Evolutionary conservation across 179 eudicot genomes (phyloP).

Genomic region (Pouteria campechiana): DNA sequence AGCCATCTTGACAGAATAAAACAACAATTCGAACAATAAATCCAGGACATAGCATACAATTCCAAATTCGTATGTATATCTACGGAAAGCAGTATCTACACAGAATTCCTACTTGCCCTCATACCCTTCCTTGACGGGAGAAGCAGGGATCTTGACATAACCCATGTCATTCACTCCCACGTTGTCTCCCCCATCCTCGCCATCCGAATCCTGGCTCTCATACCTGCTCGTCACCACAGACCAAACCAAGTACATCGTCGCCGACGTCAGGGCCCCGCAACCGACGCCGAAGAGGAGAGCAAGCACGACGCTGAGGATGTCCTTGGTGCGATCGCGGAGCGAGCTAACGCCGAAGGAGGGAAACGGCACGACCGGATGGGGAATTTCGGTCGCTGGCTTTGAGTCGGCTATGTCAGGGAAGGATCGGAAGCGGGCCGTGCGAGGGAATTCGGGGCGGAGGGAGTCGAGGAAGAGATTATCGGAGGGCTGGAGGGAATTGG

Average conservation of each 20-base stretch:
- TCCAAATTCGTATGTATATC: too few species aligned
- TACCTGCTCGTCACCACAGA: conserved; percentile 30
- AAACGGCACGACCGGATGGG: conserved; percentile 16
- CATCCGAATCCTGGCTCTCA: conserved; percentile 25
- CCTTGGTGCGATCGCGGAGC: conserved; percentile 52
- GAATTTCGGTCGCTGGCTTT: background rate
- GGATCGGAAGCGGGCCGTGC: background rate
- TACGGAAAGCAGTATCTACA: too few species aligned
- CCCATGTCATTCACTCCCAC: conserved; percentile 43
- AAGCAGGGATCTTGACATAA: conserved; percentile 30
- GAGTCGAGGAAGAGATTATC: background rate
- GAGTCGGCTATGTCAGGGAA: background rate
- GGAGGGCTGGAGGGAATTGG: conserved; percentile 5
- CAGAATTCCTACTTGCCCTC: too few species aligned
- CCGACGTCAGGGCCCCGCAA: conserved; percentile 77
- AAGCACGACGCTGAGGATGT: conserved; percentile 58
- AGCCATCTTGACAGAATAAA: too few species aligned
- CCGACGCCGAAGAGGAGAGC: conserved; percentile 81
- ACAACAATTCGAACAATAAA: too few species aligned
- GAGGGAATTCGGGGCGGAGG: conserved; percentile 4
- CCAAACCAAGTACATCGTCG: conserved; percentile 64
- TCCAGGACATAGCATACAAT: too few species aligned
- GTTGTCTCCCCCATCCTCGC: conserved; percentile 27
- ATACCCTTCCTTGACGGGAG: too few species aligned
- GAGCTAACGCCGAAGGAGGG: conserved; percentile 19